Conservation (phyloP, 2,329 filamentous ascomycete species). For the Penicillium sclerotiorum region DNA sequence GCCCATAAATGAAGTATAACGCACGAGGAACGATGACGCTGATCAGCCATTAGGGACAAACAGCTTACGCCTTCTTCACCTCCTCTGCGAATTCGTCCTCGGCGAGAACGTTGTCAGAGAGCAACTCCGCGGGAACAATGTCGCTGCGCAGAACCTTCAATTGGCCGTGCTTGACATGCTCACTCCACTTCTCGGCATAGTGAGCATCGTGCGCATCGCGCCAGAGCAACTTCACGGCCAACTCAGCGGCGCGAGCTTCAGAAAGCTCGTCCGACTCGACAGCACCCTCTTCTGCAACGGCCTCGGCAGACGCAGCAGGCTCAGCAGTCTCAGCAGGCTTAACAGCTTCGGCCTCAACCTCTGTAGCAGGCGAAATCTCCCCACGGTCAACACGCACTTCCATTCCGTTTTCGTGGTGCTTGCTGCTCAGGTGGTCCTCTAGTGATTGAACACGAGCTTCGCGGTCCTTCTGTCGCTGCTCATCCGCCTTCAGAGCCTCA, state of each 20-base stretch:
- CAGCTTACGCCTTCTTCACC: conserved; percentile 24
- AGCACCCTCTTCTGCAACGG: no score
- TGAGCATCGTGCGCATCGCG: conserved; percentile 48
- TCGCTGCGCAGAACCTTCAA: conserved; percentile 40
- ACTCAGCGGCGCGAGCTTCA: conserved; percentile 29
- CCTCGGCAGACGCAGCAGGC: no score
- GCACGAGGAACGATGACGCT: conserved; percentile 1
- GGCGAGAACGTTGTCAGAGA: conserved; percentile 22
- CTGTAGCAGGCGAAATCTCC: no score
- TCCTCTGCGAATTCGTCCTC: conserved; percentile 27
- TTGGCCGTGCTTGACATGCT: conserved; percentile 46
- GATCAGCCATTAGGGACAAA: conserved; percentile 1
- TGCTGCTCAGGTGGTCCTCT: conserved; percentile 17
- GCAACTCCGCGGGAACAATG: conserved; percentile 37
- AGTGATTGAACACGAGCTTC: conserved; percentile 29
- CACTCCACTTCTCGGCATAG: conserved; percentile 46
- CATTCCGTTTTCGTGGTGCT: no score
- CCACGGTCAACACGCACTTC: no score
- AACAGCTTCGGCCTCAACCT: no score
- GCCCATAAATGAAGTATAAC: conserved; percentile 6
- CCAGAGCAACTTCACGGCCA: conserved; percentile 48
- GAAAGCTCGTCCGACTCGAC: no score
- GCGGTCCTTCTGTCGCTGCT: conserved; percentile 24
- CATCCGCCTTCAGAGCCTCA: conserved; percentile 26
- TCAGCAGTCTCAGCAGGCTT: no score